Conservation (phyloP, 805 yeast species). For the Wickerhamomyces tratensis region DNA sequence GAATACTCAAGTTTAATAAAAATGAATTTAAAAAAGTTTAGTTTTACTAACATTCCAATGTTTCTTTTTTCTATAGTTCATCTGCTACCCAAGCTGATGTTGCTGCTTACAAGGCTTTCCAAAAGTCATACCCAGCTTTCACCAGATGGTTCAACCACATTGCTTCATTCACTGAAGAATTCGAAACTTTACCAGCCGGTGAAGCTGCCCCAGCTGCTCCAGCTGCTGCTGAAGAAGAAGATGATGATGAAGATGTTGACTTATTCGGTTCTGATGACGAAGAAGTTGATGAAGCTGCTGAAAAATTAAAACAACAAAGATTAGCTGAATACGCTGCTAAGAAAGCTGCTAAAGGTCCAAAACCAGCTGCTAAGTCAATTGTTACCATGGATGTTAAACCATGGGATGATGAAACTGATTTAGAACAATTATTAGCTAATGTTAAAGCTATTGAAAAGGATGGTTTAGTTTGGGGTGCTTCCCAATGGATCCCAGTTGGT, state of each 20-base stretch:
- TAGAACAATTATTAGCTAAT: slow-evolving; percentile 78
- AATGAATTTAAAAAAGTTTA: background rate
- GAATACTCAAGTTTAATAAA: too few relatives aligned
- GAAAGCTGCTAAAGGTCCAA: slow-evolving; percentile 95
- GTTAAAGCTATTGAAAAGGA: slow-evolving; percentile 82
- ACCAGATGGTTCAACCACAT: slow-evolving; percentile 99
- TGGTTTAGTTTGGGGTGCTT: slow-evolving; percentile 98
- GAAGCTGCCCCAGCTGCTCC: slow-evolving; percentile 38
- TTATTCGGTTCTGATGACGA: slow-evolving; percentile 87
- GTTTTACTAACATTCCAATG: slow-evolving; percentile 10
- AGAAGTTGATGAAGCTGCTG: slow-evolving; percentile 96
- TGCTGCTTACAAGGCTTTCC: slow-evolving; percentile 88
- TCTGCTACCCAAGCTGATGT: slow-evolving; percentile 95
- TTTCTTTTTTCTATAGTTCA: slow-evolving; percentile 37
- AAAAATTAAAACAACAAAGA: slow-evolving; percentile 94
- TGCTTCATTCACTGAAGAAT: slow-evolving; percentile 85
- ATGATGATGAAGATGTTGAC: slow-evolving; percentile 87
- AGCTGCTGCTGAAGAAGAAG: slow-evolving; percentile 54
- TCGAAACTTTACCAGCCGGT: slow-evolving; percentile 74
- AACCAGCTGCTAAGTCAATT: slow-evolving; percentile 97
- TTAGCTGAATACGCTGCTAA: slow-evolving; percentile 95
- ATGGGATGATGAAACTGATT: slow-evolving; percentile 99
- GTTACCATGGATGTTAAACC: slow-evolving; percentile 98
- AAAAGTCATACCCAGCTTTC: slow-evolving; percentile 83
- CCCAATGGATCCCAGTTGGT: slow-evolving; percentile 93